Base-by-base conservation (phyloP, 2,329 filamentous ascomycete genomes). In the Nectriaceae sp. region DNA sequence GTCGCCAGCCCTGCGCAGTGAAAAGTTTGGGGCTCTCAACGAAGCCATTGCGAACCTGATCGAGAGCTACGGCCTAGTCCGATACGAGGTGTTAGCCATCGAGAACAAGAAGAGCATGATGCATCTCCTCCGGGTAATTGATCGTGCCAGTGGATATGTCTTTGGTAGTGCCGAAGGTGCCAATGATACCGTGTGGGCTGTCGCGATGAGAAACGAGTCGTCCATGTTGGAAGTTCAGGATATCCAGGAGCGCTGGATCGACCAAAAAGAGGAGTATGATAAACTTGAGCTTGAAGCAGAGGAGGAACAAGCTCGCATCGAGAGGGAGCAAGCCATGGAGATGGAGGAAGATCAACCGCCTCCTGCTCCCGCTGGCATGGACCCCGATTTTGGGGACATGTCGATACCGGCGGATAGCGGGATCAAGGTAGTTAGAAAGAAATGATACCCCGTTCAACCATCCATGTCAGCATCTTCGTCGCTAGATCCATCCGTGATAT, bases 21-120 rank as follows among this genome's bases (percentile, higher is more conserved):
- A 82, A 18, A 97, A 96, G 65, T 97, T 95, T 65, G 80, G 85
- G 42, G 84, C 86, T 4, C 76, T 99, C 22, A 97, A 97, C 68
- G 83, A 88, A 57, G 92, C 93, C 0, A 88, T 99, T 38, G 85
- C 93, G 16, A 84, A 89, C 33, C 76, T 99, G 40, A 88, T 99
- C 29, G 89, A 96, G 64, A 89, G 88, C 62, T 97, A 97, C 66
- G 87, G 88, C 0, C 79, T 99, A 4, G 91, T 99, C 2, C 84
- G 85, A 0, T 99, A 96, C 64, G 92, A 97, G 67, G 95, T 95
- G 1, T 75, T 99, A 22, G 92, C 94, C 0, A 91, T 99, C 1
- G 94, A 99, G 71, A 94, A 99, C 66, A 97, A 96, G 69, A 89
- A 88, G 71, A 95, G 89, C 65, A 97, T 99, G 91, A 95, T 95